Evolutionary conservation across 257 asterid species (phyloP).

Genomic region (Penstemon eatonii): DNA sequence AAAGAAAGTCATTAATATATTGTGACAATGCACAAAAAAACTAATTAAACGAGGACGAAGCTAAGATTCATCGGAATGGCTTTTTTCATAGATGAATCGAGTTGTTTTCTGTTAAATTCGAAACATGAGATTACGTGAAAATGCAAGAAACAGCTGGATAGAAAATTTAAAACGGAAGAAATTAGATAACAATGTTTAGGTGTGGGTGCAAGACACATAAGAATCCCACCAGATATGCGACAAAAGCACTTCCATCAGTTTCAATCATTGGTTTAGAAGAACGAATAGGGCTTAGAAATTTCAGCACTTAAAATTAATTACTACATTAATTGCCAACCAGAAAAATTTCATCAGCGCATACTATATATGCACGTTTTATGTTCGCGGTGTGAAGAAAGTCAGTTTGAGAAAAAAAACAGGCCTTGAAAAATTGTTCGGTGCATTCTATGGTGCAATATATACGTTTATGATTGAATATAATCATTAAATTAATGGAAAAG

Average conservation of each 20-base stretch:
- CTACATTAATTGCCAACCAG: too few relatives aligned
- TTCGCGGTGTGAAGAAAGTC: too few relatives aligned
- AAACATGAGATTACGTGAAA: constrained; percentile 7
- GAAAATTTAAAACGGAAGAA: not conserved
- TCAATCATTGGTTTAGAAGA: not conserved
- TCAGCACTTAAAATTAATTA: too few relatives aligned
- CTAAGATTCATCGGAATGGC: not conserved
- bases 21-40: not conserved
- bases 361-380: too few relatives aligned
- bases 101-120: not conserved
- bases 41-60: not conserved
- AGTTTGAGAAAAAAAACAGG: too few relatives aligned
- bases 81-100: too few relatives aligned
- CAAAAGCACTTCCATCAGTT: not conserved
- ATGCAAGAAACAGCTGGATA: not conserved
- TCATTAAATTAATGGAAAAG: too few relatives aligned
- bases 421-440: too few relatives aligned
- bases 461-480: too few relatives aligned
- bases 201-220: constrained; percentile 34
- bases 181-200: constrained; percentile 21
- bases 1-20: not conserved
- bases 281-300: too few relatives aligned
- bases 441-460: too few relatives aligned
- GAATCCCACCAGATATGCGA: constrained; percentile 24
- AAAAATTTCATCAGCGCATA: too few relatives aligned